These are phyloP conservation scores for Leishmania martiniquensis DNA, from an alignment of 208 protist genomes.

Conservation along the genomic window DNA sequence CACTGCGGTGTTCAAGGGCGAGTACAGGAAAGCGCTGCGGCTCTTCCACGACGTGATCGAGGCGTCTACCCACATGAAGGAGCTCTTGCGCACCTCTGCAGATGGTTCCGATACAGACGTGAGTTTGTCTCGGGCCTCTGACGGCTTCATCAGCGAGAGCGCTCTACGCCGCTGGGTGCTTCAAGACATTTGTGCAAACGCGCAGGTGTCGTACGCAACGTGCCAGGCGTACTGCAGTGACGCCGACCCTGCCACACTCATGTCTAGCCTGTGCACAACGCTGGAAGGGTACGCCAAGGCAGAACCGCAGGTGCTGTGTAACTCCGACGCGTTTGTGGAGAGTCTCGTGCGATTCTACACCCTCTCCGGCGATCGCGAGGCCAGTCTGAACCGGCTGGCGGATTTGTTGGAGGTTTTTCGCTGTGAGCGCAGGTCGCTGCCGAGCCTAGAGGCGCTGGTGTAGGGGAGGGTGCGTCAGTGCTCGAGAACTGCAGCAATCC, in stretches of 20 bases:
- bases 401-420: constrained; percentile 82
- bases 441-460: constrained; percentile 61
- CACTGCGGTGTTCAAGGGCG: constrained; percentile 16
- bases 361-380: constrained; percentile 52
- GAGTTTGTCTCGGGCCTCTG: not conserved
- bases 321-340: constrained; percentile 73
- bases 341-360: constrained; percentile 84
- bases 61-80: constrained; percentile 10
- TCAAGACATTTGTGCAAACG: constrained; percentile 51
- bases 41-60: constrained; percentile 23
- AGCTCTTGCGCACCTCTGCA: not conserved
- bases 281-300: constrained; percentile 66
- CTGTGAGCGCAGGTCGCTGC: constrained; percentile 58
- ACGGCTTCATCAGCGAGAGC: constrained; percentile 22
- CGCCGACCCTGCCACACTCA: constrained; percentile 23
- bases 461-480: constrained; percentile 15
- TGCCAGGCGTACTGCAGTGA: constrained; percentile 63
- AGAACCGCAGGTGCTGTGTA: constrained; percentile 56
- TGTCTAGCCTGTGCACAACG: constrained; percentile 32
- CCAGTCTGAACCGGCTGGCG: constrained; percentile 50
- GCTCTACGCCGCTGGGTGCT: constrained; percentile 34
- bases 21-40: constrained; percentile 20
- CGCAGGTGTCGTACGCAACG: constrained; percentile 65
- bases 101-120: not conserved
- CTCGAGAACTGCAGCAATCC: not conserved